These are phyloP conservation scores for Epichloe elymi DNA, from an alignment of 2,329 filamentous ascomycete species.

Conservation along the genomic window DNA sequence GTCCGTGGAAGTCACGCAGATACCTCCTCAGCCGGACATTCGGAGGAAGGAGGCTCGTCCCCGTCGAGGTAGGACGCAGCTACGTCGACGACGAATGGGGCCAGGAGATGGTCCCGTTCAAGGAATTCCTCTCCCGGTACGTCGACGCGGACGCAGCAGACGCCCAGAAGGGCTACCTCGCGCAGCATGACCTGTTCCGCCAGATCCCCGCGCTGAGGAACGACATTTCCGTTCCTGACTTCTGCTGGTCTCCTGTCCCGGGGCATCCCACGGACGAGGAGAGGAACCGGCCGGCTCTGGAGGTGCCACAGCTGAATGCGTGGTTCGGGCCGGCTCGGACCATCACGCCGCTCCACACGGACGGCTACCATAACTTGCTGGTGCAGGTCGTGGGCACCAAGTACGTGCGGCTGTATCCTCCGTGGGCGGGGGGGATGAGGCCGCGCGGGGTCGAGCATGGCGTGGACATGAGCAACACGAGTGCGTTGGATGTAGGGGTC, in stretches of 20 bases:
- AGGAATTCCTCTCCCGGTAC: constrained; percentile 52
- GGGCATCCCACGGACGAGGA: constrained; percentile 28
- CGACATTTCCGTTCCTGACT: constrained; percentile 73
- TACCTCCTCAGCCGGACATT: constrained; percentile 69
- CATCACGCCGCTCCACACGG: constrained; percentile 85
- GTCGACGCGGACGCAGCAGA: constrained; percentile 24
- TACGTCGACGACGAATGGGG: constrained; percentile 82
- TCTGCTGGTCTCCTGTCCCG: constrained; percentile 63
- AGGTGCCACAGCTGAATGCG: constrained; percentile 63
- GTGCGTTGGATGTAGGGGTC: constrained; percentile 59
- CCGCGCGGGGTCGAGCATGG: constrained; percentile 52
- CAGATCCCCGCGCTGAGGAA: constrained; percentile 66
- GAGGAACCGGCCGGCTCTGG: constrained; percentile 28
- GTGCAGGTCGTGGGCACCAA: constrained; percentile 82
- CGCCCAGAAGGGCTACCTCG: constrained; percentile 58
- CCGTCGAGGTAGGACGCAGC: constrained; percentile 72
- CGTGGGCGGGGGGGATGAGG: constrained; percentile 44
- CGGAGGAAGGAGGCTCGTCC: constrained; percentile 64
- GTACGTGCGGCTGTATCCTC: constrained; percentile 80
- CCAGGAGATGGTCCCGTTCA: constrained; percentile 66
- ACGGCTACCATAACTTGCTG: constrained; percentile 87
- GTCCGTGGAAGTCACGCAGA: constrained; percentile 56
- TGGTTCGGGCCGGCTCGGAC: constrained; percentile 87
- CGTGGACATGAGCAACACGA: constrained; percentile 90
- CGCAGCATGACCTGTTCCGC: constrained; percentile 75